phyloP scores from a whole-genome alignment of 345 rosid genomes.

The Eucalyptus microcorys region DNA sequence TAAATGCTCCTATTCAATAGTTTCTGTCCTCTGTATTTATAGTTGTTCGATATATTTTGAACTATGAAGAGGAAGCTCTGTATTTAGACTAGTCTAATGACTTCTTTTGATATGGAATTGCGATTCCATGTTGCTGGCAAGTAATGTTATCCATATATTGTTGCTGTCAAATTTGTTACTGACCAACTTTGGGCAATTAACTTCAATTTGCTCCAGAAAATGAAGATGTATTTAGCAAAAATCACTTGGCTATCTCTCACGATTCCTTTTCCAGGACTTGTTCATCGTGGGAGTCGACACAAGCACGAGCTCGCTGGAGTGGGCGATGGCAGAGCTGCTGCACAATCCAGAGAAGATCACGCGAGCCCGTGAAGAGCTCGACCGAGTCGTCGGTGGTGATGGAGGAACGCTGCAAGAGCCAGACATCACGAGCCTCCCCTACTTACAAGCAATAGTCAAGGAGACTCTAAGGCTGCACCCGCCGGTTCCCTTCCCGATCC shows the following conservation, averaged over 20 bases:
- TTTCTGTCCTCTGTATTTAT: background rate
- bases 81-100: background rate
- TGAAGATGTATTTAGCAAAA: background rate
- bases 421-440: background rate
- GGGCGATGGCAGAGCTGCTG: conserved; percentile 18
- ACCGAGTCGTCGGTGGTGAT: background rate
- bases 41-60: background rate
- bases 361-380: background rate
- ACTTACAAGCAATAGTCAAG: conserved; percentile 2
- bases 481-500: conserved; percentile 1
- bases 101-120: background rate
- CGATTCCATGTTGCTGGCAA: background rate
- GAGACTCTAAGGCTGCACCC: conserved; percentile 14
- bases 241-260: background rate
- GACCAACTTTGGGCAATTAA: background rate
- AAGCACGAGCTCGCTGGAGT: conserved; percentile 9
- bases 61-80: background rate
- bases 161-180: background rate
- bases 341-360: background rate
- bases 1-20: background rate
- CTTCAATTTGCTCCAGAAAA: background rate
- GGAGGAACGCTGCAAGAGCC: conserved; percentile 1
- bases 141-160: background rate
- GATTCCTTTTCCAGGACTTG: background rate
- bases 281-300: conserved; percentile 10